Conservation (phyloP, 768 basidiomycete species). For the Suillus brevipes region DNA sequence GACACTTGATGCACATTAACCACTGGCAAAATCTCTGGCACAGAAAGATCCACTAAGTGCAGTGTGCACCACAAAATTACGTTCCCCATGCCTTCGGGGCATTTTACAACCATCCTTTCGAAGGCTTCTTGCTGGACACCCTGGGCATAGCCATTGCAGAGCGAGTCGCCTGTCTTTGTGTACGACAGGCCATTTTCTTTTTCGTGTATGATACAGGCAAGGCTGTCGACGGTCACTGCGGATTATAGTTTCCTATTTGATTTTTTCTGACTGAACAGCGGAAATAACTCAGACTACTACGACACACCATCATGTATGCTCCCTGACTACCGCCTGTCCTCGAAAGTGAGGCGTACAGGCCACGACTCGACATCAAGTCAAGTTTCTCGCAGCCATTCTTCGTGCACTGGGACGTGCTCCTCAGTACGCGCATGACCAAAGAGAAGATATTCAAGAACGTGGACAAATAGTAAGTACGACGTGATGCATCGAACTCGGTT, state of each 20-base stretch:
- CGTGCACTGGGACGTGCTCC: conserved; percentile 83
- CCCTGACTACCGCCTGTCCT: not conserved
- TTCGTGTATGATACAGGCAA: conserved; percentile 84
- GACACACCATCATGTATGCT: conserved; percentile 90
- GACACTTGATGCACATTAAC: conserved; percentile 92
- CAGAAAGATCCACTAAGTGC: conserved; percentile 87
- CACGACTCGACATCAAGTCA: conserved; percentile 75
- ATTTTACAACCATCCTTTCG: conserved; percentile 95
- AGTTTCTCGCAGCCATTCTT: conserved; percentile 95
- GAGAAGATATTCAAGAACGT: conserved; percentile 56
- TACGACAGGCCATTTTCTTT: conserved; percentile 81
- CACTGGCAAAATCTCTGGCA: conserved; percentile 82
- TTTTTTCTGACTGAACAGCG: conserved; percentile 79
- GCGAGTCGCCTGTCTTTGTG: conserved; percentile 59
- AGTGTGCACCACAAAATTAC: conserved; percentile 96
- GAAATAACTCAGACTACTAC: conserved; percentile 95
- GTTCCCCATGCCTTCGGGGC: conserved; percentile 97
- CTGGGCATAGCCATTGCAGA: conserved; percentile 81
- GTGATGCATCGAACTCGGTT: conserved; percentile 8
- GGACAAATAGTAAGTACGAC: conserved; percentile 30
- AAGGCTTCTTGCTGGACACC: conserved; percentile 88
- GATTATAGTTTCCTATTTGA: conserved; percentile 91
- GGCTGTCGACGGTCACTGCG: conserved; percentile 96
- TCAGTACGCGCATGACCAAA: conserved; percentile 77
- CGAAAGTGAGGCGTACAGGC: conserved; percentile 3